phyloP scores from a whole-genome alignment of 768 basidiomycete species.

The Suillus subaureus region DNA sequence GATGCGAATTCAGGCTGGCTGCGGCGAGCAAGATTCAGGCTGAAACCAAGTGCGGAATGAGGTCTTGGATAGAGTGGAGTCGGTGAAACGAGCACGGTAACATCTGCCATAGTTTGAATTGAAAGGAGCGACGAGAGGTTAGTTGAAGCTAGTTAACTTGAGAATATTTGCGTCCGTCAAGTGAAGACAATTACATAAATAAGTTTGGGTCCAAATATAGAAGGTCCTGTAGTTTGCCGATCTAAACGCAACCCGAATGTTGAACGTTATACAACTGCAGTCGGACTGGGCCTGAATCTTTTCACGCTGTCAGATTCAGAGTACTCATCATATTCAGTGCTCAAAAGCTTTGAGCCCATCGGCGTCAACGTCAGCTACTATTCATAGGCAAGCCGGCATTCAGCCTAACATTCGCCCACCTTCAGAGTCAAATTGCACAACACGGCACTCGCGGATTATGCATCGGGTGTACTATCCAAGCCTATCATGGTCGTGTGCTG shows the following conservation, averaged over 20 bases:
- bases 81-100: constrained; percentile 36
- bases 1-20: constrained; percentile 29
- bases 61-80: constrained; percentile 26
- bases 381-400: background rate
- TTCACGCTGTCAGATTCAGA: background rate
- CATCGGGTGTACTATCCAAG: no score
- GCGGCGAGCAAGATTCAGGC: constrained; percentile 28
- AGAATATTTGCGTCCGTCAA: background rate
- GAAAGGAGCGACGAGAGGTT: constrained; percentile 2
- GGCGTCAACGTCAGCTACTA: background rate
- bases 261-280: background rate
- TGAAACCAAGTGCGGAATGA: constrained; percentile 26
- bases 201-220: background rate
- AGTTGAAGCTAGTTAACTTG: background rate
- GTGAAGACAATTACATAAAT: background rate
- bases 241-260: background rate
- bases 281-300: background rate
- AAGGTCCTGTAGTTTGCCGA: background rate
- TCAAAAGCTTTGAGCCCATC: background rate
- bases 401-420: no score
- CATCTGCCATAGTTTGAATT: constrained; percentile 28
- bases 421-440: no score
- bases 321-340: background rate
- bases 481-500: background rate
- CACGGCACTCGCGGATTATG: no score